These are phyloP conservation scores for Ziziphus jujuba DNA, from an alignment of 306 rosid genomes.

Conservation along the genomic window DNA sequence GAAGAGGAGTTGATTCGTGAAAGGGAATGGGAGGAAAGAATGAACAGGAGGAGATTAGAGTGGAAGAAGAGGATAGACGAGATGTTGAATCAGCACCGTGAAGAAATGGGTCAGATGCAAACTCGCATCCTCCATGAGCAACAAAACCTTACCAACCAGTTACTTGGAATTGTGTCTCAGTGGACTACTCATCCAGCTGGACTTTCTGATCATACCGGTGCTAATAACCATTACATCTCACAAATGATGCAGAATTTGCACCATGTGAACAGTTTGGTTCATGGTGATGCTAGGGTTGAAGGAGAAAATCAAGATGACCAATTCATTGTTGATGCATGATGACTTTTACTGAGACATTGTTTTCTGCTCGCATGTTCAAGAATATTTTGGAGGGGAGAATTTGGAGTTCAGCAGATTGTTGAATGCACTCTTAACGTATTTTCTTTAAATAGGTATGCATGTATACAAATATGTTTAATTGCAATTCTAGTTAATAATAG, in stretches of 20 bases:
- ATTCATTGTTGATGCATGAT: conserved; percentile 83
- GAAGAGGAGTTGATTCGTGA: conserved; percentile 65
- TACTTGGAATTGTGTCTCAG: conserved; percentile 84
- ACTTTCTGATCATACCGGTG: conserved; percentile 80
- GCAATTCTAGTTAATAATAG: conserved; percentile 24
- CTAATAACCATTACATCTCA: conserved; percentile 87
- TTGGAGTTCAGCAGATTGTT: conserved; percentile 52
- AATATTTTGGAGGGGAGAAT: conserved; percentile 35
- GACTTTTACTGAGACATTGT: conserved; percentile 14
- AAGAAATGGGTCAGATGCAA: conserved; percentile 86
- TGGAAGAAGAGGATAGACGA: conserved; percentile 89
- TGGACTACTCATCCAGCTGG: conserved; percentile 88
- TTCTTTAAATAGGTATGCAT: conserved; percentile 41
- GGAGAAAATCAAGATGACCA: conserved; percentile 95
- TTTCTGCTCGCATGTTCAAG: conserved; percentile 26
- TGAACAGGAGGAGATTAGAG: conserved; percentile 67
- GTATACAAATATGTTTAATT: conserved; percentile 42
- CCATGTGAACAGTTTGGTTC: conserved; percentile 84
- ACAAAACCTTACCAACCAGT: conserved; percentile 73
- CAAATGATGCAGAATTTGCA: conserved; percentile 97
- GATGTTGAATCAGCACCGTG: conserved; percentile 73
- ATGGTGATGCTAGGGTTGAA: conserved; percentile 80
- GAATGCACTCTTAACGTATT: conserved; percentile 44
- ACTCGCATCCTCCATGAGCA: conserved; percentile 87
- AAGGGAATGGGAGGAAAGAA: conserved; percentile 83